Base-by-base conservation (phyloP, 1,284 basidiomycete species). In the Ustilago esculenta region DNA sequence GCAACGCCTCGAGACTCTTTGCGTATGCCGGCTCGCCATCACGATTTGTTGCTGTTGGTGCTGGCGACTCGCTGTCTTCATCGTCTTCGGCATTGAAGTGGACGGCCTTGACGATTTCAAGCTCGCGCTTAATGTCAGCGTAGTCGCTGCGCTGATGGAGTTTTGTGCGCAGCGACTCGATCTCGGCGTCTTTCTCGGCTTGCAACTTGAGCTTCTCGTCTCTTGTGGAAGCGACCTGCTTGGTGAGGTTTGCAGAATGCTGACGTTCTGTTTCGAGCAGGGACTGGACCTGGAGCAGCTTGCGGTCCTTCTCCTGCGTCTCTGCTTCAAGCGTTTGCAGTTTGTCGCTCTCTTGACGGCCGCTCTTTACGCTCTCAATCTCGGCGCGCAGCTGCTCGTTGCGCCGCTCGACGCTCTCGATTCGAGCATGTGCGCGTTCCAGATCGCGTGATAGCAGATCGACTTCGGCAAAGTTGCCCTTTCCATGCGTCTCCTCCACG, bases 311-410 rank as follows among this genome's bases (percentile, higher is more conserved):
- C n/a, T 68, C 53, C 14, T 56, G 35, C 10, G 51, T 33, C 37
- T 87, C 63, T 89, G 88, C 76, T 82, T 93, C 90, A 51, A 94
- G 85, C 4, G 85, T 84, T 72, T 88, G 87, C 47, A 92, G 87
- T 37, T 90, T 92, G 76, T 56, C 35, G 37, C 15, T 46, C 44
- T 56, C 52, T 18, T 61, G 60, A 5, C 49, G 47, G n/a, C 68
- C 61, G 34, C 54, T 71, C 46, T 68, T 65, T 51, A 69, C 63
- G 39, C 52, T 86, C 82, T 97, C 95, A 41, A 97, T 93, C 81
- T 97, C 94, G 14, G 92, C 91, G 10, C 94, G 89, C 20, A 98
- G 86, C 20, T 92, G 87, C 84, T 97, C 92, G 83, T 97, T 97
- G 48, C 95, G 87, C 59, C 93, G 86, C 83, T 98, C 95, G 37